A percentile compares a stretch with the other conserved stretches of the same genome.
phyloP scores from a whole-genome alignment of 2,329 filamentous ascomycete genomes.

The Clarireedia homoeocarpa region DNA sequence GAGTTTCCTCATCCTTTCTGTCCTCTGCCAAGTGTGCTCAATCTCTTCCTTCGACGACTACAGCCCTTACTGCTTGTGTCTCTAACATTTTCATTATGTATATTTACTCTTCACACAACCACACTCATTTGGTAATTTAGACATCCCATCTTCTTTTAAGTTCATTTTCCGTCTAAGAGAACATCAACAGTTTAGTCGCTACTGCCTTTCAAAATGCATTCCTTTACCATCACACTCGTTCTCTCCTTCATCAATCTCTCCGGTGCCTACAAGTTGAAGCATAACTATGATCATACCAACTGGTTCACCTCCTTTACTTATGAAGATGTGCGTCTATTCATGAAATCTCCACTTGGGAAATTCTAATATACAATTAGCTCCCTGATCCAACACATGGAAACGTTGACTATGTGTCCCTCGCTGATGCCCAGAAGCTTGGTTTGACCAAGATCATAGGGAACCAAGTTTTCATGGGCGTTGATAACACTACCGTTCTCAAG shows the following conservation, averaged over 20 bases:
- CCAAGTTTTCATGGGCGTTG: slow-evolving; percentile 46
- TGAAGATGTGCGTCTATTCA: slow-evolving; percentile 9
- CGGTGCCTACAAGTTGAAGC: slow-evolving; percentile 12
- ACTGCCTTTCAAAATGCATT: slow-evolving; percentile 1
- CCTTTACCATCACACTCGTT: background rate
- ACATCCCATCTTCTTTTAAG: background rate
- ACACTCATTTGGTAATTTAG: too few species aligned
- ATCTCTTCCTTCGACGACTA: too few species aligned
- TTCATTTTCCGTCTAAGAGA: background rate
- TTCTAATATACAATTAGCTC: slow-evolving; percentile 5
- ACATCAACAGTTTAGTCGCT: background rate
- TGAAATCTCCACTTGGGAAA: background rate
- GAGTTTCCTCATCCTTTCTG: too few species aligned
- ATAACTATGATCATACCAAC: slow-evolving; percentile 18
- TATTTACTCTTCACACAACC: too few species aligned
- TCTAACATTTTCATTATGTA: background rate
- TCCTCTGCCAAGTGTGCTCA: too few species aligned
- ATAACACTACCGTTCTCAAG: slow-evolving; percentile 17
- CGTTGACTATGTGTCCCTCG: slow-evolving; percentile 31
- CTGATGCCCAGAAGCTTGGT: slow-evolving; percentile 43
- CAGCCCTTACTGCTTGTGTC: background rate
- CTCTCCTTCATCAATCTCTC: background rate
- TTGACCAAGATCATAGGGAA: slow-evolving; percentile 49
- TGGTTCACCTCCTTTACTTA: slow-evolving; percentile 19
- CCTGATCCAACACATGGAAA: slow-evolving; percentile 21